These are phyloP conservation scores for Fusarium cyanostomum DNA, from an alignment of 2,329 filamentous ascomycete genomes.

Conservation along the genomic window DNA sequence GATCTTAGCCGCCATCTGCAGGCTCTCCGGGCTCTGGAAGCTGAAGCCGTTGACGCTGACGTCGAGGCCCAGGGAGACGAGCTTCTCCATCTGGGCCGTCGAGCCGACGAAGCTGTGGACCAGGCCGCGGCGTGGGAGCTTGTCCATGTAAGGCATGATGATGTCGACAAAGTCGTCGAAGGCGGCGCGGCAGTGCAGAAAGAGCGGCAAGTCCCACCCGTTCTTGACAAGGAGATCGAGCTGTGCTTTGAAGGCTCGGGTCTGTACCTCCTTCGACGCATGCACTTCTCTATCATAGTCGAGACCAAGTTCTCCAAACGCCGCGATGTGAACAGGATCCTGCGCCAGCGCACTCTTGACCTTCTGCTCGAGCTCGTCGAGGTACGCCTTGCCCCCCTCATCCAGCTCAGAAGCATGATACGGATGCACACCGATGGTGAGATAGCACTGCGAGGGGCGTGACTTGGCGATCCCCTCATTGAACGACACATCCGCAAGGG, in stretches of 20 bases:
- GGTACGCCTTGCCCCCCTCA: conserved; percentile 37
- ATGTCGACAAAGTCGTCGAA: conserved; percentile 46
- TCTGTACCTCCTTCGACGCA: conserved; percentile 49
- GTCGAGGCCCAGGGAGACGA: conserved; percentile 35
- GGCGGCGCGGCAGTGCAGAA: conserved; percentile 41
- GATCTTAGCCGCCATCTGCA: conserved; percentile 39
- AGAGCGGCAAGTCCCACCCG: conserved; percentile 39
- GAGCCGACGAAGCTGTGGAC: conserved; percentile 43
- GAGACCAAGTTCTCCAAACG: conserved; percentile 60
- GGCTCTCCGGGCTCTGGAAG: conserved; percentile 43
- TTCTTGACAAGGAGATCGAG: conserved; percentile 40
- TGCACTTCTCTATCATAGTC: conserved; percentile 59
- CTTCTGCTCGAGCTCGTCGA: conserved; percentile 35
- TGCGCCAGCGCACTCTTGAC: conserved; percentile 40
- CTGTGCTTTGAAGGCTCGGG: conserved; percentile 37
- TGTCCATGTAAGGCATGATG: conserved; percentile 50
- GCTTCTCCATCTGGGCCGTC: conserved; percentile 38
- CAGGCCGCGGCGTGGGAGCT: conserved; percentile 35
- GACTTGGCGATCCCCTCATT: conserved; percentile 45
- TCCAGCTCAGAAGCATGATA: conserved; percentile 59
- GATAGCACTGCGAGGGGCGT: conserved; percentile 48
- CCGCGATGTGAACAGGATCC: conserved; percentile 48
- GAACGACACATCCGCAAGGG: conserved; percentile 41
- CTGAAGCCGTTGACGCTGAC: conserved; percentile 59
- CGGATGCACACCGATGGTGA: conserved; percentile 61